phyloP scores from a whole-genome alignment of 768 basidiomycete species.

The Auriscalpium microsporum region DNA sequence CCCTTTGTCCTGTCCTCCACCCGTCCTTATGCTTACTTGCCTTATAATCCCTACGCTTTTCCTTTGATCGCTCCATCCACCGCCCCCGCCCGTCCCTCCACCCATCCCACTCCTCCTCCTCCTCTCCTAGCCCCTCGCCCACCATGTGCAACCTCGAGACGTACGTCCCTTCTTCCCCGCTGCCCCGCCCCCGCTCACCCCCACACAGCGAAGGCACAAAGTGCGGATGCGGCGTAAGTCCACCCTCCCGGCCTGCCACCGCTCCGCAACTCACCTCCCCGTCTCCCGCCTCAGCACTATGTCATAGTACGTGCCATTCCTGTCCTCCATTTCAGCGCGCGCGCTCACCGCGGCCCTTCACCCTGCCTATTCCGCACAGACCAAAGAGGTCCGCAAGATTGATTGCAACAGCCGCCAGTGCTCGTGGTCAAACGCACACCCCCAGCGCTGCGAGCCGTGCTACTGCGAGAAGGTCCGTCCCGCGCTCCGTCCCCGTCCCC shows the following conservation, averaged over 20 bases:
- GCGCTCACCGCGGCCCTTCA: slow-evolving; percentile 1
- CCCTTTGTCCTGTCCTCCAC: slow-evolving; percentile 5
- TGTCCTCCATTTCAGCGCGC: slow-evolving; percentile 5
- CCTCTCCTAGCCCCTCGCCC: background rate
- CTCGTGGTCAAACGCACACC: slow-evolving; percentile 31
- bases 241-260: slow-evolving; percentile 5
- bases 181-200: slow-evolving; percentile 13
- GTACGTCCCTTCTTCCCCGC: slow-evolving; percentile 17
- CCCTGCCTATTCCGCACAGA: slow-evolving; percentile 28
- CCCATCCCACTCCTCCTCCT: background rate
- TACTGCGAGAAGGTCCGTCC: slow-evolving; percentile 35
- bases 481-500: background rate
- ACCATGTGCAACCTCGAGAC: slow-evolving; percentile 33
- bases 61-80: background rate
- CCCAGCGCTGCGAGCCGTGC: slow-evolving; percentile 33
- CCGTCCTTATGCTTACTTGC: slow-evolving; percentile 9
- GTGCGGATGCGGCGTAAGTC: slow-evolving; percentile 56
- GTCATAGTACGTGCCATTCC: slow-evolving; percentile 41
- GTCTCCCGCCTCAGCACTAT: slow-evolving; percentile 45
- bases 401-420: slow-evolving; percentile 47
- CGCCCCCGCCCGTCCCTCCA: slow-evolving; percentile 6
- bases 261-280: slow-evolving; percentile 18
- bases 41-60: slow-evolving; percentile 6
- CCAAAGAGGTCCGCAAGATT: slow-evolving; percentile 38
- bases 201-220: slow-evolving; percentile 59